Evolutionary conservation across 371 early-diverging fungal genomes (phyloP).

Genomic region (Parasitella parasitica): DNA sequence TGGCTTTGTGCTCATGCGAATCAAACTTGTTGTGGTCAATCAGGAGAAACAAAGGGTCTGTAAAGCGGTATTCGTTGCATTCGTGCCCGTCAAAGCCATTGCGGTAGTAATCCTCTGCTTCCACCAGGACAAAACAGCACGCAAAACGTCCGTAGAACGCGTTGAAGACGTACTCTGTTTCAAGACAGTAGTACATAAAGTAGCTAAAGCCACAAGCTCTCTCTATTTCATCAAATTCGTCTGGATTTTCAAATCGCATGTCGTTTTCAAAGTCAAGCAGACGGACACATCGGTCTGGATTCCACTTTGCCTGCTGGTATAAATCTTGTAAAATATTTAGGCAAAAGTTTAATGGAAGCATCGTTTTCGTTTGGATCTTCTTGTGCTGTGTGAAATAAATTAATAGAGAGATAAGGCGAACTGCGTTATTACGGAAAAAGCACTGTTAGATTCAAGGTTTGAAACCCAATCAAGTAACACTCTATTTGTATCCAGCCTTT

Average conservation of each 20-base stretch:
- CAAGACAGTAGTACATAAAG: neutral
- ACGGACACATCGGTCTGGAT: neutral
- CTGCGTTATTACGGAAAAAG: neutral
- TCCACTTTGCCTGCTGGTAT: neutral
- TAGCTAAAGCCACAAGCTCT: neutral
- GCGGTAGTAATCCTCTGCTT: neutral
- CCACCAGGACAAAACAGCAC: neutral
- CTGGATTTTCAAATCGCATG: neutral
- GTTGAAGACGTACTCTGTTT: neutral
- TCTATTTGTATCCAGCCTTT: too few species aligned
- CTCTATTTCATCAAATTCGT: neutral
- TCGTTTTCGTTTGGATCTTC: neutral
- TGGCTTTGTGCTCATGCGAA: neutral
- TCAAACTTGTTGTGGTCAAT: neutral
- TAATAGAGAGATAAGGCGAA: neutral
- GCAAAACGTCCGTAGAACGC: neutral
- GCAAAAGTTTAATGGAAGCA: neutral
- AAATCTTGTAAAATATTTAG: neutral
- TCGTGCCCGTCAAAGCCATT: neutral
- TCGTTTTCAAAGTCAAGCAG: neutral
- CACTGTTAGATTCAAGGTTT: too few species aligned
- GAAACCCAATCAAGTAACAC: too few species aligned
- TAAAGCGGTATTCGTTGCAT: neutral
- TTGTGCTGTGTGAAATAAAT: neutral
- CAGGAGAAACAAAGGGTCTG: neutral